Evolutionary conservation across 2,329 filamentous ascomycete species (phyloP), one percentile per base, ranked within the genome.

Genomic region (Phialophora chinensis): DNA sequence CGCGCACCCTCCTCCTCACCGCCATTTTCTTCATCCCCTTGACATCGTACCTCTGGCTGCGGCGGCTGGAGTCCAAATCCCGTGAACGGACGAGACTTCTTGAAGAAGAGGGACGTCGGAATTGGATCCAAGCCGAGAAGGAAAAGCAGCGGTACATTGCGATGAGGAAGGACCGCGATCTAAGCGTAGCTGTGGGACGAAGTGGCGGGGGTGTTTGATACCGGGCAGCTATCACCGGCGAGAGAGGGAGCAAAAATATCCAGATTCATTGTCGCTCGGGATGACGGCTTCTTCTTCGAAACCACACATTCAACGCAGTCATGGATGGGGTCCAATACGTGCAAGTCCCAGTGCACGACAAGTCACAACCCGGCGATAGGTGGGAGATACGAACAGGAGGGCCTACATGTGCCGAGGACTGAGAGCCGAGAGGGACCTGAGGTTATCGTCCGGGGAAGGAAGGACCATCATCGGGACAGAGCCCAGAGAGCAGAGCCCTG

Each of bases 181-280:
- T 70, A 17, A 68, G 66, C 50, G 68, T 70, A 27, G 60, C 65
- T 4, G 68, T 70, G 25, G 66, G 66, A n/a, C 66, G 68, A 38
- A 70, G 68, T 47, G 68, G 68, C 20, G 68, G 68, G n/a, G 68
- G 68, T 11, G 58, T 70, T n/a, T 70, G 58, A 69, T n/a, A 11
- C 23, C 10, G 27, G 27, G 12, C 23, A 53, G 27, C 49, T 44
- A 53, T 53, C 20, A 53, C 60, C 2, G 17, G 17, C 17, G 38
- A 44, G 38, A 44, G 17, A 35, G 17, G 6, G 14, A n/a, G 14
- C 6, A n/a, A 5, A 44, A 44, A n/a, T 44, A 44, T 20, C 38
- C 14, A n/a, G 17, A 44, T n/a, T 8, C 14, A 44, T 8, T 7
- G 17, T 44, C 38, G 38, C n/a, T n/a, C 17, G 38, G 38, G 17